Evolutionary conservation across 805 yeast species (phyloP), one percentile per base, ranked within the genome.

Genomic region (Sugiyamaella floridensis): DNA sequence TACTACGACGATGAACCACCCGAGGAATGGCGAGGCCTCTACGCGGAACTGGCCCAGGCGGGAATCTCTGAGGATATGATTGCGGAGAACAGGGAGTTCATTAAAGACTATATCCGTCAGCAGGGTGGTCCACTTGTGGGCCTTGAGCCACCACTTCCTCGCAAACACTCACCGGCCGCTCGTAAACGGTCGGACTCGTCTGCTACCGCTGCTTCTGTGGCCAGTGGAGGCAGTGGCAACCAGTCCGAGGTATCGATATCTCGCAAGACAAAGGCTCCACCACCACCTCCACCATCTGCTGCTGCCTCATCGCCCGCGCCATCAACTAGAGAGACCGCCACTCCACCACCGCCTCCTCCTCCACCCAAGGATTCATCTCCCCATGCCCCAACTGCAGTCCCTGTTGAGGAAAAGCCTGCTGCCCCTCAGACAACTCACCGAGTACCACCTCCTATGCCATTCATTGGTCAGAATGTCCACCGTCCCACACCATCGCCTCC

Each of bases 11-110:
- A 76, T 58, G 76, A 76, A 53, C 95, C 95, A 0, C 95, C 95
- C 1, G 82, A 83, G 4, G 95, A 87, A 65, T 88, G 95, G 96
- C 69, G 90, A 48, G 73, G 83, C 1, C 74, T 88, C 52, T 86
- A 88, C 58, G 70, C 77, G 8, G 89, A 85, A 62, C 73, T 88
- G 50, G 92, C 83, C 42, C 74, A 78, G 16, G 84, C 85, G 50
- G 96, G 96, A 0, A 88, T 88, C 53, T 68, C 87, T 0, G 95
- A 88, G 62, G 95, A 87, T 59, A 84, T 86, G 90, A 87, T 88
- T 65, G 93, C 90, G 0, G 92, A 86, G 50, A 86, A 88, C 64
- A 74, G 89, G 54, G 86, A 85, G 55, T 86, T 87, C 65, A 86
- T 88, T 63, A 88, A 86, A 66, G 83, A 82, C 50, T 88, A 85